These are phyloP conservation scores for Botrytis squamosa DNA, from an alignment of 2,329 filamentous ascomycete genomes.

Conservation along the genomic window DNA sequence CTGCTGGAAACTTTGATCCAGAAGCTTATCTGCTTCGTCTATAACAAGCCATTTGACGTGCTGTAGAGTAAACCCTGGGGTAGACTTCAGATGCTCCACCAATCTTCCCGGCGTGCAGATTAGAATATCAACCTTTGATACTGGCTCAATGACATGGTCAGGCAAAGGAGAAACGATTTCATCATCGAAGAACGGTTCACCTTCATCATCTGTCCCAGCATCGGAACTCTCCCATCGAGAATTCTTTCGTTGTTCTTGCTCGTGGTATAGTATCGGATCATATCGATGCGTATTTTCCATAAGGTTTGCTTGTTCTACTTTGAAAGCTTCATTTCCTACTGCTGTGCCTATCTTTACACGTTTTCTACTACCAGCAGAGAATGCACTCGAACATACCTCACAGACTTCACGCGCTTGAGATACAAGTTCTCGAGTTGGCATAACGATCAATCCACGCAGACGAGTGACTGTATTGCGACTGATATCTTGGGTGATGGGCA, in stretches of 20 bases:
- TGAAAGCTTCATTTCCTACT: slow-evolving; percentile 75
- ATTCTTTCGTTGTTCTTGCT: slow-evolving; percentile 42
- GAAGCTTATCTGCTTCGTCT: slow-evolving; percentile 88
- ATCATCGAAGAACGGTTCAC: slow-evolving; percentile 39
- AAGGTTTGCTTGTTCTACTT: slow-evolving; percentile 60
- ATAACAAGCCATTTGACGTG: slow-evolving; percentile 85
- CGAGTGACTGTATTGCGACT: slow-evolving; percentile 62
- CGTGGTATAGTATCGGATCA: slow-evolving; percentile 59
- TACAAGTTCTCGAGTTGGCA: slow-evolving; percentile 89
- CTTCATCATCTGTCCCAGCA: slow-evolving; percentile 45
- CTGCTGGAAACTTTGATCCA: slow-evolving; percentile 89
- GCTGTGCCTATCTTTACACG: slow-evolving; percentile 78
- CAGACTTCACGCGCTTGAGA: slow-evolving; percentile 79
- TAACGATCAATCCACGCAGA: slow-evolving; percentile 76
- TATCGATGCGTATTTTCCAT: slow-evolving; percentile 67
- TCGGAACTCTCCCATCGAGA: slow-evolving; percentile 49
- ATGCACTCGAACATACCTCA: slow-evolving; percentile 68
- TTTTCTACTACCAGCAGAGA: slow-evolving; percentile 55
- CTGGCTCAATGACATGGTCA: slow-evolving; percentile 63
- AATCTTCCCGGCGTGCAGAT: slow-evolving; percentile 90
- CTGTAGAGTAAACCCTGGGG: slow-evolving; percentile 75
- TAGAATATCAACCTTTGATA: slow-evolving; percentile 79
- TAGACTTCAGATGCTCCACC: slow-evolving; percentile 85
- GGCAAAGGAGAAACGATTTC: slow-evolving; percentile 46
- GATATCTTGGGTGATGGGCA: slow-evolving; percentile 80